phyloP scores from a whole-genome alignment of 1,284 basidiomycete genomes.

The Grifola frondosa region DNA sequence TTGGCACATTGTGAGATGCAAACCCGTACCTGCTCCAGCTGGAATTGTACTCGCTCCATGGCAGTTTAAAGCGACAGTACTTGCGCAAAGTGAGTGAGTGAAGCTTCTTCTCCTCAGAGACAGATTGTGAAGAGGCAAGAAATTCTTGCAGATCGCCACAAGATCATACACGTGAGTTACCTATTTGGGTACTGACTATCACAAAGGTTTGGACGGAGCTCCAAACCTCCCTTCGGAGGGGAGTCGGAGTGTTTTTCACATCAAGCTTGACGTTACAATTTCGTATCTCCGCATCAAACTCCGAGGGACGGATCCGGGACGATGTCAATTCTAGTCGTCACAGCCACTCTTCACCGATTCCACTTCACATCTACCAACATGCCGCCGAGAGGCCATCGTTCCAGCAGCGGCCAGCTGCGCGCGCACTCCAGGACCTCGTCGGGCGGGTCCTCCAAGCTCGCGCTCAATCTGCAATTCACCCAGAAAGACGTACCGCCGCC shows the following conservation, averaged over 20 bases:
- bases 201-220: too few relatives aligned
- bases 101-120: too few relatives aligned
- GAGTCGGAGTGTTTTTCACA: too few relatives aligned
- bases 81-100: neutral
- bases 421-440: slow-evolving; percentile 65
- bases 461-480: slow-evolving; percentile 62
- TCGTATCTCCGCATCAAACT: too few relatives aligned
- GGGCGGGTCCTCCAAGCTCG: slow-evolving; percentile 50
- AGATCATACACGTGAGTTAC: too few relatives aligned
- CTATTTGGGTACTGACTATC: too few relatives aligned
- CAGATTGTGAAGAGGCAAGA: too few relatives aligned
- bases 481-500: slow-evolving; percentile 52
- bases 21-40: slow-evolving; percentile 78
- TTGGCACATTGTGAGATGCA: neutral
- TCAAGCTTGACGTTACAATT: too few relatives aligned
- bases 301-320: slow-evolving; percentile 11
- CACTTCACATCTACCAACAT: slow-evolving; percentile 36
- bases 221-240: too few relatives aligned
- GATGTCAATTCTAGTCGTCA: slow-evolving; percentile 11
- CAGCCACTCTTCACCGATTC: slow-evolving; percentile 9
- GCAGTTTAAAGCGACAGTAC: neutral
- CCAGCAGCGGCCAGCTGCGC: slow-evolving; percentile 43
- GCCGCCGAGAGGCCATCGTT: slow-evolving; percentile 48
- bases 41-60: slow-evolving; percentile 94
- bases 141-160: too few relatives aligned